Conservation (phyloP, 1,284 basidiomycete species). For the Leccinum pachyderme region DNA sequence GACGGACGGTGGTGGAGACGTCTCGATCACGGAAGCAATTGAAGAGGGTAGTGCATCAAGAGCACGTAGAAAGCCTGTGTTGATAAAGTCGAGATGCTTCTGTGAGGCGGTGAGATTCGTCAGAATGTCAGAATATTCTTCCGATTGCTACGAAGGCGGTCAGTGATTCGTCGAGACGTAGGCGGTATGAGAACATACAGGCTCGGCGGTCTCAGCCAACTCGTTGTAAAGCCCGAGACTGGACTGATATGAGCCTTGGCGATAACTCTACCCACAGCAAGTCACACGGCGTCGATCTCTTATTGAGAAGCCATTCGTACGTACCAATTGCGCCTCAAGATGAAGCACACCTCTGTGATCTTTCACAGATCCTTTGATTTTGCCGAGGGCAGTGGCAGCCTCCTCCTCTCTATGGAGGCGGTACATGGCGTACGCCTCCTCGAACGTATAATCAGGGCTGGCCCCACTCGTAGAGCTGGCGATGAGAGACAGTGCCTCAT, state of each 20-base stretch:
- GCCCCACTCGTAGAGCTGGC: slow-evolving; percentile 28
- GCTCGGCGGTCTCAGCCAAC: slow-evolving; percentile 70
- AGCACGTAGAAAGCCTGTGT: slow-evolving; percentile 61
- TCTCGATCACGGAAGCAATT: slow-evolving; percentile 55
- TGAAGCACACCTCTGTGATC: slow-evolving; percentile 69
- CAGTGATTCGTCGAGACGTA: slow-evolving; percentile 6
- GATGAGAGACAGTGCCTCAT: slow-evolving; percentile 54
- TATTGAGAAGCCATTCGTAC: slow-evolving; percentile 31
- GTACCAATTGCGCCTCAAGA: slow-evolving; percentile 82
- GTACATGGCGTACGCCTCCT: slow-evolving; percentile 80
- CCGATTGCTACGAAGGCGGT: slow-evolving; percentile 56
- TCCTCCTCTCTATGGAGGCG: slow-evolving; percentile 72
- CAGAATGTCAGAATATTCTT: slow-evolving; percentile 82
- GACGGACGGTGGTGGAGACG: slow-evolving; percentile 52
- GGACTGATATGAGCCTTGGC: slow-evolving; percentile 69
- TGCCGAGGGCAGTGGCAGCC: slow-evolving; percentile 53
- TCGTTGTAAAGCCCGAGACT: slow-evolving; percentile 77
- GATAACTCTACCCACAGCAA: slow-evolving; percentile 56
- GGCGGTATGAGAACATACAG: slow-evolving; percentile 45
- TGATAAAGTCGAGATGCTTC: slow-evolving; percentile 79
- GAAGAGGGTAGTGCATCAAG: slow-evolving; percentile 57
- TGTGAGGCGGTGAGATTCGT: slow-evolving; percentile 80
- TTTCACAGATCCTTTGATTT: slow-evolving; percentile 44
- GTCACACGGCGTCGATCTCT: slow-evolving; percentile 16
- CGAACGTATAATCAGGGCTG: slow-evolving; percentile 49